Conservation (phyloP, 805 yeast species). For the Metschnikowia gelsemii region DNA sequence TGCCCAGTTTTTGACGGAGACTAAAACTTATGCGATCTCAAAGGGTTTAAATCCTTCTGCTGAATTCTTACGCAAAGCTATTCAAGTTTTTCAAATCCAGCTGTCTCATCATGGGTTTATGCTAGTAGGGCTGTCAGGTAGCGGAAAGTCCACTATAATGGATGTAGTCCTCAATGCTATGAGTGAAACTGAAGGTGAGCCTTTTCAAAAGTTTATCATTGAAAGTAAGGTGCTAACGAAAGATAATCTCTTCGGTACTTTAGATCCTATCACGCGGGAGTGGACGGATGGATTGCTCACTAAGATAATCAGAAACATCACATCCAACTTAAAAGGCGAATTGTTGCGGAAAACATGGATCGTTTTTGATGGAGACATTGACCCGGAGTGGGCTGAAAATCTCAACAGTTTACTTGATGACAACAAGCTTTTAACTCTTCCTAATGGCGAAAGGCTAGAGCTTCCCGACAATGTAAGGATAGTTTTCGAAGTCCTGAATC, state of each 20-base stretch:
- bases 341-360: slow-evolving; percentile 61
- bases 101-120: slow-evolving; percentile 74
- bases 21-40: slow-evolving; percentile 28
- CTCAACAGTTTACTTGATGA: slow-evolving; percentile 90
- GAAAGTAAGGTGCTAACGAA: slow-evolving; percentile 79
- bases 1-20: slow-evolving; percentile 23
- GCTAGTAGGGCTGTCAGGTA: slow-evolving; percentile 72
- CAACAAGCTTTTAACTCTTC: slow-evolving; percentile 73
- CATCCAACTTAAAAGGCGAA: slow-evolving; percentile 60
- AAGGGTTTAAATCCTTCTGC: slow-evolving; percentile 35
- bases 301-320: slow-evolving; percentile 56
- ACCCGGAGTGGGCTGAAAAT: slow-evolving; percentile 91
- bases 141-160: slow-evolving; percentile 68
- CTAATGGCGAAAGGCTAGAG: slow-evolving; percentile 82
- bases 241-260: slow-evolving; percentile 60
- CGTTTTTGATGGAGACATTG: slow-evolving; percentile 88
- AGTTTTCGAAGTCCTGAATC: slow-evolving; percentile 71
- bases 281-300: slow-evolving; percentile 92
- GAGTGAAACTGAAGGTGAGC: slow-evolving; percentile 32
- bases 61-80: slow-evolving; percentile 52
- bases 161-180: slow-evolving; percentile 48
- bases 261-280: slow-evolving; percentile 78
- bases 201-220: slow-evolving; percentile 42
- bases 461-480: slow-evolving; percentile 64
- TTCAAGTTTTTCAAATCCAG: slow-evolving; percentile 63